phyloP scores from a whole-genome alignment of 345 rosid species.

The Camelina neglecta region DNA sequence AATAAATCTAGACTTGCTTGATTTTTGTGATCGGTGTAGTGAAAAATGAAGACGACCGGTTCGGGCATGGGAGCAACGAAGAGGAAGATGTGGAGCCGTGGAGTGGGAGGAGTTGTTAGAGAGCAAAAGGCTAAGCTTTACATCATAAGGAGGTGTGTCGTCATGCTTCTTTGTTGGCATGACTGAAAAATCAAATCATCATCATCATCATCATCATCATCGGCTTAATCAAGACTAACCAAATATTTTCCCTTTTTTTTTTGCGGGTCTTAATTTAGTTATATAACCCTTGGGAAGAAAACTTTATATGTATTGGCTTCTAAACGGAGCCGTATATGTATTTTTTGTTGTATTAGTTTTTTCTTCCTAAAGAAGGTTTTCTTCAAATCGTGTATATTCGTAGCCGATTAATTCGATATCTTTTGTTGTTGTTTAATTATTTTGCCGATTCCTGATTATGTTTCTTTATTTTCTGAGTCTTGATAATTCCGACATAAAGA shows the following conservation, averaged over 20 bases:
- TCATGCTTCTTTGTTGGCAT: slow-evolving; percentile 88
- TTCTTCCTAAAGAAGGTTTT: slow-evolving; percentile 30
- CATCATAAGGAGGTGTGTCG: slow-evolving; percentile 83
- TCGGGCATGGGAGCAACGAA: slow-evolving; percentile 59
- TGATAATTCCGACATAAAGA: neutral
- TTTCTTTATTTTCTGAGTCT: slow-evolving; percentile 13
- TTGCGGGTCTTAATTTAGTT: slow-evolving; percentile 26
- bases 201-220: neutral
- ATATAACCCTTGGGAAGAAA: slow-evolving; percentile 34
- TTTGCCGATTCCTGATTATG: neutral
- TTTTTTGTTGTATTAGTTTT: slow-evolving; percentile 19
- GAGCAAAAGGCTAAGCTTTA: slow-evolving; percentile 88
- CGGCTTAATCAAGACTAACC: slow-evolving; percentile 34
- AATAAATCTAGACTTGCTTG: neutral
- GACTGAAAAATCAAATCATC: slow-evolving; percentile 47
- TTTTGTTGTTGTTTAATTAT: neutral
- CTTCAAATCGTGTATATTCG: slow-evolving; percentile 31
- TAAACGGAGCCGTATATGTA: slow-evolving; percentile 23
- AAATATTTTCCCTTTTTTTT: neutral
- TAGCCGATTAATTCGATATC: slow-evolving; percentile 11
- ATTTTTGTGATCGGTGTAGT: neutral
- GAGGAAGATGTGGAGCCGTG: slow-evolving; percentile 74
- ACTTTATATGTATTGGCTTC: slow-evolving; percentile 33
- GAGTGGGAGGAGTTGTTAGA: slow-evolving; percentile 68
- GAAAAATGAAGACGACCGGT: slow-evolving; percentile 62